Evolutionary conservation across 1,139 yeast genomes (phyloP).

Genomic region (Blastobotrys illinoisensis): DNA sequence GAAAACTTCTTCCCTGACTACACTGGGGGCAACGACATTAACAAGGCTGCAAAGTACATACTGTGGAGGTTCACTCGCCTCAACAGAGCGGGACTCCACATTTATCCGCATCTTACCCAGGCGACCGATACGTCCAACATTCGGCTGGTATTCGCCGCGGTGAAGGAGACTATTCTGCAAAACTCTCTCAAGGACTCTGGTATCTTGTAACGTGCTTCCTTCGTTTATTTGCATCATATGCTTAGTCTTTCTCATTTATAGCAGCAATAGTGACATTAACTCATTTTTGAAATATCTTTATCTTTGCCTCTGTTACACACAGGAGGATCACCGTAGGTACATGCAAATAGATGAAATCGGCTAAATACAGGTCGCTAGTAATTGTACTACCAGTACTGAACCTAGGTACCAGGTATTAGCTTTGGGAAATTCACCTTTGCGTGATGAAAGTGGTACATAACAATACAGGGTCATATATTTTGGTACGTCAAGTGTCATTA

Average conservation of each 20-base stretch:
- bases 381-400: too few species aligned
- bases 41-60: slow-evolving; percentile 91
- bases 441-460: too few species aligned
- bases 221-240: neutral
- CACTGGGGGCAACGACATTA: slow-evolving; percentile 80
- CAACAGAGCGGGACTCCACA: slow-evolving; percentile 73
- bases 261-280: neutral
- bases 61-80: slow-evolving; percentile 86
- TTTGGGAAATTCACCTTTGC: too few species aligned
- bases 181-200: slow-evolving; percentile 85
- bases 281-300: too few species aligned
- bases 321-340: too few species aligned
- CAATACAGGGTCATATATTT: neutral
- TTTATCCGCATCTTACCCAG: slow-evolving; percentile 88
- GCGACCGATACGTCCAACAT: slow-evolving; percentile 92
- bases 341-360: too few species aligned
- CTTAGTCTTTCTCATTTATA: neutral
- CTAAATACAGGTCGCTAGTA: too few species aligned
- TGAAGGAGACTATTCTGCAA: slow-evolving; percentile 81
- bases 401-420: too few species aligned
- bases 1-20: slow-evolving; percentile 85
- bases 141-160: slow-evolving; percentile 84
- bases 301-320: too few species aligned
- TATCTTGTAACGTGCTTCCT: slow-evolving; percentile 37
- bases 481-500: neutral